phyloP scores from a whole-genome alignment of 2,329 filamentous ascomycete genomes.

The Zymoseptoria ardabiliae region DNA sequence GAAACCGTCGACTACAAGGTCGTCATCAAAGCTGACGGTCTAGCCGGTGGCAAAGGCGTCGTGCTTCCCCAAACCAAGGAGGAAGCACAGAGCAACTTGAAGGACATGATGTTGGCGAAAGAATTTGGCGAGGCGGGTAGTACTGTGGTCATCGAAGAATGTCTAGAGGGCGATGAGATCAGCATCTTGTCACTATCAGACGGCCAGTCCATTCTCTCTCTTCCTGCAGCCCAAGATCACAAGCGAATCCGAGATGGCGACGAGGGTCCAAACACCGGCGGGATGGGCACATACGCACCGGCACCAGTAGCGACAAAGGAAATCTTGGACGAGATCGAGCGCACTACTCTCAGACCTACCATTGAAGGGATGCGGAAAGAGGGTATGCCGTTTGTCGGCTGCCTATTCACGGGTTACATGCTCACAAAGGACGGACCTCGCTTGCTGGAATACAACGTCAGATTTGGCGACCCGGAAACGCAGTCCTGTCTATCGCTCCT shows the following conservation, averaged over 20 bases:
- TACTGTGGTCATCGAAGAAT: constrained; percentile 94
- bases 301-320: constrained; percentile 45
- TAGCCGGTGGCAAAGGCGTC: constrained; percentile 93
- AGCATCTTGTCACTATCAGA: constrained; percentile 89
- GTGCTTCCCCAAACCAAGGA: constrained; percentile 76
- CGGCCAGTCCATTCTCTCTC: constrained; percentile 71
- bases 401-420: constrained; percentile 89
- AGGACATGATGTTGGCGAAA: constrained; percentile 82
- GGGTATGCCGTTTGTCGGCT: constrained; percentile 59
- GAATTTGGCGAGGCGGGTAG: constrained; percentile 81
- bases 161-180: constrained; percentile 82
- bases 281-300: constrained; percentile 96
- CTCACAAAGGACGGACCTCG: constrained; percentile 74
- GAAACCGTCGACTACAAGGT: constrained; percentile 63
- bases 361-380: constrained; percentile 82
- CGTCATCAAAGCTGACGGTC: constrained; percentile 88
- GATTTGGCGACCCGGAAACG: constrained; percentile 87
- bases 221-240: constrained; percentile 92
- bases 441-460: constrained; percentile 86
- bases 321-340: constrained; percentile 70
- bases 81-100: constrained; percentile 74
- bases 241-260: constrained; percentile 91
- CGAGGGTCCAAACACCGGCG: constrained; percentile 85
- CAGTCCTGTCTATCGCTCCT: constrained; percentile 78
- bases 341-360: constrained; percentile 79